Conservation (phyloP, 108 stramenopile genomes). For the Skeletonema marinoi region DNA sequence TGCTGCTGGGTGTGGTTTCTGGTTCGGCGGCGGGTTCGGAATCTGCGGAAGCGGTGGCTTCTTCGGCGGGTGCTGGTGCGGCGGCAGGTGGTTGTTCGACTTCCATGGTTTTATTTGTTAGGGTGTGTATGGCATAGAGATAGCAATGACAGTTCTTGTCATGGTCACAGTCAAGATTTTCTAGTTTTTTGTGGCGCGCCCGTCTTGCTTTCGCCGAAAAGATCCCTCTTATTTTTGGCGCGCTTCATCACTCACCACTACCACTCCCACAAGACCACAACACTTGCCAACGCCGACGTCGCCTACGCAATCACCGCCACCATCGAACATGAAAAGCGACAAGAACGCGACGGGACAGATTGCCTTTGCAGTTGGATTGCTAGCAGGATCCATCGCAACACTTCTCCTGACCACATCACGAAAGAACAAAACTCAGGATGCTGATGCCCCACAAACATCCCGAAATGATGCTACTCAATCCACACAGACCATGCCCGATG, state of each 20-base stretch:
- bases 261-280: too few relatives aligned
- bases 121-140: neutral
- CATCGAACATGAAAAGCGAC: neutral
- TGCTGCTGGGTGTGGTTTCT: neutral
- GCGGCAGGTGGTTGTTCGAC: constrained; percentile 3
- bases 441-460: neutral
- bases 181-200: neutral
- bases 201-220: neutral
- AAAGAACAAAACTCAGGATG: neutral
- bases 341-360: neutral
- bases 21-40: neutral
- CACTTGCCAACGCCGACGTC: too few relatives aligned
- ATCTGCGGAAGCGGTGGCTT: neutral
- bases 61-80: neutral
- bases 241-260: too few relatives aligned
- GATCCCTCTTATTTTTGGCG: too few relatives aligned
- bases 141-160: neutral
- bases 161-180: neutral
- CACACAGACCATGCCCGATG: constrained; percentile 29
- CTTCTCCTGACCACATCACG: neutral
- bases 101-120: neutral
- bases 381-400: constrained; percentile 31
- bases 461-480: neutral
- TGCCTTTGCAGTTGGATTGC: constrained; percentile 33
- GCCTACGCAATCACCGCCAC: too few relatives aligned